Conservation (phyloP, 352 stramenopile genomes). For the Peronosclerospora sorghi region DNA sequence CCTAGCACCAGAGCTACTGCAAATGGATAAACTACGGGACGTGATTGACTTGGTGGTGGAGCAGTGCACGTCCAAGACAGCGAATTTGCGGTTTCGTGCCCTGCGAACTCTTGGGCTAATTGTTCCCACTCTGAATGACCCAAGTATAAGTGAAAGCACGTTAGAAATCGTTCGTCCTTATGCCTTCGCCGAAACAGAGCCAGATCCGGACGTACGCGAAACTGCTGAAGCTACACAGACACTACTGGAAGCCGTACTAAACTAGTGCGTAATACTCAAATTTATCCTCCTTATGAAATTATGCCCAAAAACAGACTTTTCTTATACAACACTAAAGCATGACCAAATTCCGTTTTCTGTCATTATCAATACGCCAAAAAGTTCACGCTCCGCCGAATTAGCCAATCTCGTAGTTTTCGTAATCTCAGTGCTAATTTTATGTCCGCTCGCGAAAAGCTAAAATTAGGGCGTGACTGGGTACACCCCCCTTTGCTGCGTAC, state of each 20-base stretch:
- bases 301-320: too few species aligned
- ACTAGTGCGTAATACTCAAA: too few species aligned
- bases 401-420: too few species aligned
- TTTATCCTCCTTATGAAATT: too few species aligned
- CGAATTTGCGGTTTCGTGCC: conserved; percentile 73
- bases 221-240: conserved; percentile 43
- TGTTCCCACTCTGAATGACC: conserved; percentile 59
- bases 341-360: too few species aligned
- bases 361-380: too few species aligned
- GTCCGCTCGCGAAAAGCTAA: too few species aligned
- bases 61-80: conserved; percentile 68
- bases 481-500: too few species aligned
- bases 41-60: conserved; percentile 57
- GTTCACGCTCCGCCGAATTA: too few species aligned
- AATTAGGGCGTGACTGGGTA: too few species aligned
- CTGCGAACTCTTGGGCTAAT: conserved; percentile 56
- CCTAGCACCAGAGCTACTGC: conserved; percentile 45
- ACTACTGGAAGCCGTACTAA: conserved; percentile 38
- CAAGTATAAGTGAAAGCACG: conserved; percentile 45
- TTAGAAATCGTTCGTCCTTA: conserved; percentile 71
- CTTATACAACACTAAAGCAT: too few species aligned
- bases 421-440: too few species aligned
- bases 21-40: conserved; percentile 55
- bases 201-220: conserved; percentile 67
- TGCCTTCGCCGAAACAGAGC: conserved; percentile 43